Percentiles rank a stretch among this genome's conserved stretches.
phyloP scores from a whole-genome alignment of 2,329 filamentous ascomycete species.

The Zymoseptoria passerinii region DNA sequence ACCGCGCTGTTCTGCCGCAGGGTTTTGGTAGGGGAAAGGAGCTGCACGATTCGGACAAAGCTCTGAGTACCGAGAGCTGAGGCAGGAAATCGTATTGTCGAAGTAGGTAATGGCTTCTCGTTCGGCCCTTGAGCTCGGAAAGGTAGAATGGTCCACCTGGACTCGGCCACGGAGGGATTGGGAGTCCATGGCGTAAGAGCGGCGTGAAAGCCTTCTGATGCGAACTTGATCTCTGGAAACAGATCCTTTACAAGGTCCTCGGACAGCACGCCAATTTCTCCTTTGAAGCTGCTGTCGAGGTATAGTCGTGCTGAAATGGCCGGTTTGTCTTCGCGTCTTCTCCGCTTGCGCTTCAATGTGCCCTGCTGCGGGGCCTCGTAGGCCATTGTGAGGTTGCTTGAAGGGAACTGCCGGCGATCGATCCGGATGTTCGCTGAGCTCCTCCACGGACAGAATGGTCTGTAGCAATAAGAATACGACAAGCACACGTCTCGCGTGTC shows the following conservation, averaged over 20 bases:
- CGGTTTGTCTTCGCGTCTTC: conserved; percentile 55
- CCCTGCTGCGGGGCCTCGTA: conserved; percentile 35
- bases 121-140: conserved; percentile 41
- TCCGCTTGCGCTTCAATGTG: conserved; percentile 45
- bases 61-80: conserved; percentile 66
- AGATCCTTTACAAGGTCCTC: conserved; percentile 78
- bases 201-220: conserved; percentile 44
- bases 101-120: conserved; percentile 59
- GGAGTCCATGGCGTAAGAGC: conserved; percentile 69
- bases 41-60: conserved; percentile 66
- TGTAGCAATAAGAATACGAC: neutral
- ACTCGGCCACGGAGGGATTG: conserved; percentile 46
- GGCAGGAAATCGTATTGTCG: conserved; percentile 71
- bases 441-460: neutral
- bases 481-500: neutral
- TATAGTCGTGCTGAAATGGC: conserved; percentile 72
- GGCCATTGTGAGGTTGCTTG: conserved; percentile 32
- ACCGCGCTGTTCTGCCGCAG: conserved; percentile 66
- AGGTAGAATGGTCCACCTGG: conserved; percentile 80
- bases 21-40: conserved; percentile 64
- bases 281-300: conserved; percentile 76
- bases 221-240: conserved; percentile 46
- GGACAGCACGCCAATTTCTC: conserved; percentile 77
- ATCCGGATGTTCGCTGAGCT: neutral
- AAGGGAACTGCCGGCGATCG: neutral